Evolutionary conservation across 2,329 filamentous ascomycete species (phyloP).

Genomic region (Epichloe sylvatica): DNA sequence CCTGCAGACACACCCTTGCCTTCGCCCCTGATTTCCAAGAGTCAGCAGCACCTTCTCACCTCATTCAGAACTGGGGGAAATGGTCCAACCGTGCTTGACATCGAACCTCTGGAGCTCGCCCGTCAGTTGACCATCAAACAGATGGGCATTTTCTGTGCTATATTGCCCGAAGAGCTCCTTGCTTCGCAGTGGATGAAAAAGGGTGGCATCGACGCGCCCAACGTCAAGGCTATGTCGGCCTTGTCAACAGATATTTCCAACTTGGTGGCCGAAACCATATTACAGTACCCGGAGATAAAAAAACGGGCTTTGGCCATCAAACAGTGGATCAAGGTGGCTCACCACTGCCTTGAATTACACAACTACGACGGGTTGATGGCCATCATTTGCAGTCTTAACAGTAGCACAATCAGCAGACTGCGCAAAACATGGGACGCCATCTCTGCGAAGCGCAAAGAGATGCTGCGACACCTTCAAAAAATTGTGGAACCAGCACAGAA

Average conservation of each 20-base stretch:
- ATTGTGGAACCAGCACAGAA: conserved; percentile 85
- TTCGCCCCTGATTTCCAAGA: conserved; percentile 55
- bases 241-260: conserved; percentile 88
- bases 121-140: conserved; percentile 87
- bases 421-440: conserved; percentile 87
- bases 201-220: conserved; percentile 60
- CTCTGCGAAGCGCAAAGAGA: conserved; percentile 67
- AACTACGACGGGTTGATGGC: conserved; percentile 97
- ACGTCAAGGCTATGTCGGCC: conserved; percentile 87
- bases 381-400: conserved; percentile 87
- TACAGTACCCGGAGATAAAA: conserved; percentile 80
- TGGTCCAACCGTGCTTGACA: conserved; percentile 67
- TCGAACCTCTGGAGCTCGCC: conserved; percentile 81
- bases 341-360: conserved; percentile 73
- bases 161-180: conserved; percentile 81
- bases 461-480: conserved; percentile 64
- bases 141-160: conserved; percentile 80
- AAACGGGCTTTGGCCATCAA: conserved; percentile 84
- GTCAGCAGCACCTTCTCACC: conserved; percentile 57
- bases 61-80: conserved; percentile 64
- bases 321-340: conserved; percentile 93
- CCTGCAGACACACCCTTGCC: conserved; percentile 61
- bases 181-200: conserved; percentile 92
- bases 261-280: conserved; percentile 81
- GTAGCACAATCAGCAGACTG: conserved; percentile 76